These are phyloP conservation scores for Chaetomium sp. DNA, from an alignment of 2,329 filamentous ascomycete genomes.

Conservation along the genomic window DNA sequence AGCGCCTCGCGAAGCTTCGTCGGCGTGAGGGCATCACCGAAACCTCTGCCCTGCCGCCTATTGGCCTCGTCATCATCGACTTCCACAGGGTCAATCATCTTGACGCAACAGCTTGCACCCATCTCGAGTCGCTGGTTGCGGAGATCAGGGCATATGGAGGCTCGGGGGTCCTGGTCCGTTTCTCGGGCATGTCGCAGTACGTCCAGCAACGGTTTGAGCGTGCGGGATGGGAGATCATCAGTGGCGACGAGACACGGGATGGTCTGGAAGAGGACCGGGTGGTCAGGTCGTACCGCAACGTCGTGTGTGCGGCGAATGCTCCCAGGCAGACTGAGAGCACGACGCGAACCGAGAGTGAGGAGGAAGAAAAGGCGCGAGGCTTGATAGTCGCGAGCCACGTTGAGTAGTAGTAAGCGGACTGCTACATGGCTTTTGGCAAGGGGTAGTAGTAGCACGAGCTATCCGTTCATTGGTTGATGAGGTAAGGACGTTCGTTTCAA, in stretches of 20 bases:
- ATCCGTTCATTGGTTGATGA: neutral
- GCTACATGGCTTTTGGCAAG: neutral
- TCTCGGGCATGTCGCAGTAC: slow-evolving; percentile 51
- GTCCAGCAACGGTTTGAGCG: slow-evolving; percentile 45
- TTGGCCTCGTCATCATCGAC: slow-evolving; percentile 55
- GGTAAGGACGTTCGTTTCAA: too few relatives aligned
- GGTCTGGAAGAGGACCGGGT: neutral
- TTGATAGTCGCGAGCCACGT: neutral
- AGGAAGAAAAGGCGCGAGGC: slow-evolving; percentile 8
- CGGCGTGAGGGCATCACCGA: slow-evolving; percentile 42
- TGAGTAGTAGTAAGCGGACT: neutral
- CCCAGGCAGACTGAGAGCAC: neutral
- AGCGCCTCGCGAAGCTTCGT: slow-evolving; percentile 51
- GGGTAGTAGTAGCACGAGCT: neutral
- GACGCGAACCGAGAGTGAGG: neutral
- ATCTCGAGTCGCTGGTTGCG: slow-evolving; percentile 51
- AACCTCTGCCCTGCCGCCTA: slow-evolving; percentile 42
- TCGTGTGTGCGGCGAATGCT: neutral
- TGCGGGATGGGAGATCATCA: slow-evolving; percentile 38
- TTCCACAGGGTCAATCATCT: slow-evolving; percentile 55
- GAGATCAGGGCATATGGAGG: slow-evolving; percentile 55
- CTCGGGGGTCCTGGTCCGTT: slow-evolving; percentile 48
- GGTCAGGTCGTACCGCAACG: neutral
- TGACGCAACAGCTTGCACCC: slow-evolving; percentile 55
- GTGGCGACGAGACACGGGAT: slow-evolving; percentile 35